A percentile compares a stretch with the other conserved stretches of the same genome.
Conservation (phyloP, 345 rosid genomes). For the Orychophragmus violaceus region DNA sequence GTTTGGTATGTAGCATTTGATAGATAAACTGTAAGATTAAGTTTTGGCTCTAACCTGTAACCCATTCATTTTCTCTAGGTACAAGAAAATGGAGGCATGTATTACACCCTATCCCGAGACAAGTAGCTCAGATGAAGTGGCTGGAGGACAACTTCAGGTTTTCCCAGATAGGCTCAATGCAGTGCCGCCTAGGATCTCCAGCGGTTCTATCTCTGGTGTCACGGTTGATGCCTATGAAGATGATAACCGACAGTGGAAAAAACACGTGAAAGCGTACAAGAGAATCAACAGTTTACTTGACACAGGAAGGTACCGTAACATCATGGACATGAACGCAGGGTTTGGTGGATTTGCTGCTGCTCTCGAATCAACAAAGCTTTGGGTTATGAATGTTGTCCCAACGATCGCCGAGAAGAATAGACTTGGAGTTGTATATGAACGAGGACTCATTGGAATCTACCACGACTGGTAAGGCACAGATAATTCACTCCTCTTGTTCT, state of each 20-base stretch:
- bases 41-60: slow-evolving; percentile 7
- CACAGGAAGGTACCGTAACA: slow-evolving; percentile 86
- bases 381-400: slow-evolving; percentile 99
- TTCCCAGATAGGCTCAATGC: slow-evolving; percentile 84
- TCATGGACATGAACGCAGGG: slow-evolving; percentile 99
- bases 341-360: slow-evolving; percentile 97
- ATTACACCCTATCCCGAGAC: slow-evolving; percentile 75
- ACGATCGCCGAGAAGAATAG: slow-evolving; percentile 73
- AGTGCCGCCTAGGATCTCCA: slow-evolving; percentile 77
- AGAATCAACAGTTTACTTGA: slow-evolving; percentile 66
- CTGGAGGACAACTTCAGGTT: slow-evolving; percentile 56
- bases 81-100: slow-evolving; percentile 91
- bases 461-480: slow-evolving; percentile 68
- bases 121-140: slow-evolving; percentile 50
- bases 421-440: slow-evolving; percentile 73
- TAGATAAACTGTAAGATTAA: background rate
- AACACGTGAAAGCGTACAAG: slow-evolving; percentile 81
- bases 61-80: slow-evolving; percentile 42
- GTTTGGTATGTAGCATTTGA: slow-evolving; percentile 60
- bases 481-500: background rate
- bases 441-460: slow-evolving; percentile 96
- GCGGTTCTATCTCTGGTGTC: slow-evolving; percentile 82
- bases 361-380: slow-evolving; percentile 57
- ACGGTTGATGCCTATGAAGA: slow-evolving; percentile 75
- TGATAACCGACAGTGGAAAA: slow-evolving; percentile 74